Evolutionary conservation across 257 asterid genomes (phyloP).

Genomic region (Orobanche coerulescens): DNA sequence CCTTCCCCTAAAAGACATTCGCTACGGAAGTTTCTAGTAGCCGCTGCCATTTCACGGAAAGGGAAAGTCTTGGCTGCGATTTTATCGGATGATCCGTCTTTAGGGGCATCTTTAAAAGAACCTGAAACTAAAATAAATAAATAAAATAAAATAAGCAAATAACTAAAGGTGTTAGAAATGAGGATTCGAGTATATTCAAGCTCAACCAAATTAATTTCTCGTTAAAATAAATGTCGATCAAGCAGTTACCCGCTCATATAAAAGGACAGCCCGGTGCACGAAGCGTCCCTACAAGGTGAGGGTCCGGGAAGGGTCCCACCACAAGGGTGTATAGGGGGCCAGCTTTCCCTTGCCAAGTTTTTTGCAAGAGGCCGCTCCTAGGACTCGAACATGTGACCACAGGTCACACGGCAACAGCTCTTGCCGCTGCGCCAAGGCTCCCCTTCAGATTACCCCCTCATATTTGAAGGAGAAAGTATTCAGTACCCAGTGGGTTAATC

Average conservation of each 20-base stretch:
- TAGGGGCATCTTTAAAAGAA: conserved; percentile 36
- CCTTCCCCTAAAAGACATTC: conserved; percentile 83
- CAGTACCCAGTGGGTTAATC: neutral
- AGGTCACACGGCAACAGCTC: too few relatives aligned
- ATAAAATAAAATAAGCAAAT: neutral
- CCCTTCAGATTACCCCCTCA: too few relatives aligned
- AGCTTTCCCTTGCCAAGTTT: too few relatives aligned
- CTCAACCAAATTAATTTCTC: neutral
- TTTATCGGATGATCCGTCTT: conserved; percentile 50
- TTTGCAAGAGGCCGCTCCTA: too few relatives aligned
- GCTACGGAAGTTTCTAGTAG: conserved; percentile 61
- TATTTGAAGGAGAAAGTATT: too few relatives aligned
- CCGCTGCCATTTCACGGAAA: conserved; percentile 75
- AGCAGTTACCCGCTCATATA: too few relatives aligned
- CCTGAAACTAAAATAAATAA: conserved; percentile 29
- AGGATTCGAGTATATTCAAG: neutral
- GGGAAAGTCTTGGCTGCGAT: conserved; percentile 76
- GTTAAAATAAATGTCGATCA: neutral
- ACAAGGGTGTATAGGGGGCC: too few relatives aligned
- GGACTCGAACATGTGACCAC: too few relatives aligned
- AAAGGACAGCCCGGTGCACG: too few relatives aligned
- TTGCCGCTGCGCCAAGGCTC: too few relatives aligned
- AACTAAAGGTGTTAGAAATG: neutral
- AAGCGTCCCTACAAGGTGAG: too few relatives aligned
- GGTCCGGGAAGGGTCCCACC: too few relatives aligned